phyloP scores from a whole-genome alignment of 2,329 filamentous ascomycete genomes.

The Oidium heveae region DNA sequence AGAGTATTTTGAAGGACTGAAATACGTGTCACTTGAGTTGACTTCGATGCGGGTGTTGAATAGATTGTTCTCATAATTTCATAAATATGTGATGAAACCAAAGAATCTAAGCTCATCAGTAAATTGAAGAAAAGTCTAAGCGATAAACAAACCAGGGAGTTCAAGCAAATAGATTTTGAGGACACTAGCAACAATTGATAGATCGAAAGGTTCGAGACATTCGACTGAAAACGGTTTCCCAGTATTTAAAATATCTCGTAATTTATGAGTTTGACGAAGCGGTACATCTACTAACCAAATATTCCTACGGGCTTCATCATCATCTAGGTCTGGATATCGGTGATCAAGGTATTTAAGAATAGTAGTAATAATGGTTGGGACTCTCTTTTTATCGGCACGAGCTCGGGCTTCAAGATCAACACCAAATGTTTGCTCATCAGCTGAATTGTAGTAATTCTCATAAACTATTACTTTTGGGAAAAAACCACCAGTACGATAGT shows the following conservation, averaged over 20 bases:
- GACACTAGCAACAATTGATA: conserved; percentile 78
- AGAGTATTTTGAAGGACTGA: conserved; percentile 88
- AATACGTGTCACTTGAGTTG: conserved; percentile 53
- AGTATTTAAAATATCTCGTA: conserved; percentile 65
- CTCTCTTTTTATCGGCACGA: conserved; percentile 80
- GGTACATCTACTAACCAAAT: conserved; percentile 93
- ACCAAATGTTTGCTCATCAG: conserved; percentile 93
- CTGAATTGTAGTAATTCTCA: conserved; percentile 97
- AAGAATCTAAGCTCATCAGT: conserved; percentile 40
- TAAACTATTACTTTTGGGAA: conserved; percentile 77
- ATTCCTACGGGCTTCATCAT: conserved; percentile 70
- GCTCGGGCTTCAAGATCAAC: conserved; percentile 93
- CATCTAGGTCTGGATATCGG: conserved; percentile 91
- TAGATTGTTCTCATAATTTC: conserved; percentile 98
- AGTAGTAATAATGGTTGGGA: conserved; percentile 75
- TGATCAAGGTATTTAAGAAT: conserved; percentile 89
- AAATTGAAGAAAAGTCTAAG: neutral
- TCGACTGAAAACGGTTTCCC: conserved; percentile 57
- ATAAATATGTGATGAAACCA: conserved; percentile 94
- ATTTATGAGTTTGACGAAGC: conserved; percentile 56
- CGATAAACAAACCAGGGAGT: conserved; percentile 46
- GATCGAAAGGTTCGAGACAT: conserved; percentile 64
- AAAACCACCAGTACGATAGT: conserved; percentile 85
- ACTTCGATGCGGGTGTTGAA: conserved; percentile 52
- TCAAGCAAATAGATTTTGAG: conserved; percentile 89